A percentile compares a stretch with the other conserved stretches of the same genome.
Evolutionary conservation across 2,329 filamentous ascomycete species (phyloP).

Genomic region (Triangularia setosa): DNA sequence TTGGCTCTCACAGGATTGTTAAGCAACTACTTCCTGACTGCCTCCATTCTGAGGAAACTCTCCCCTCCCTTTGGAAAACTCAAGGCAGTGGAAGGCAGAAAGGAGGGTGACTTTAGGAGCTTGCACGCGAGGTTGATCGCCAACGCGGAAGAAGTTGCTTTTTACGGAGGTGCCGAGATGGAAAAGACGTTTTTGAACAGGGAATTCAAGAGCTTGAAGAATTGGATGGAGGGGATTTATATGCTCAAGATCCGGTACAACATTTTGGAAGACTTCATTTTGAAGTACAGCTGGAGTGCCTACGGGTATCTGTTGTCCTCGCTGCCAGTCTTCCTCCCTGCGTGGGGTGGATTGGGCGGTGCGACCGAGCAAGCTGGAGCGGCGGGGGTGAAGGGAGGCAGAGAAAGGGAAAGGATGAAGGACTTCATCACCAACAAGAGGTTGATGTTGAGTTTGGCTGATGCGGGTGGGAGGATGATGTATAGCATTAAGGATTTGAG

Average conservation of each 20-base stretch:
- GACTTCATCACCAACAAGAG: slow-evolving; percentile 99
- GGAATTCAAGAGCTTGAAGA: slow-evolving; percentile 88
- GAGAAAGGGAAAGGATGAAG: slow-evolving; percentile 87
- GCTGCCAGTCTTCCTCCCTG: slow-evolving; percentile 87
- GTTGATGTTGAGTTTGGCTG: slow-evolving; percentile 93
- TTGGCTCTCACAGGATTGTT: slow-evolving; percentile 80
- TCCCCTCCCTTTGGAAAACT: slow-evolving; percentile 96
- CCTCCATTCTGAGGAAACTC: slow-evolving; percentile 78
- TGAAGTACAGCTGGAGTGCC: slow-evolving; percentile 98
- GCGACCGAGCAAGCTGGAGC: slow-evolving; percentile 58
- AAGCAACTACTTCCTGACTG: slow-evolving; percentile 91
- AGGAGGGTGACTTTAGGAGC: slow-evolving; percentile 91
- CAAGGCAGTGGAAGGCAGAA: slow-evolving; percentile 91
- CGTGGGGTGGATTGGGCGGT: slow-evolving; percentile 83
- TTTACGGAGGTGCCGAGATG: slow-evolving; percentile 93
- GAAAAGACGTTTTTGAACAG: slow-evolving; percentile 89
- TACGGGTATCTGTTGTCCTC: slow-evolving; percentile 94
- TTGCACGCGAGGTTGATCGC: slow-evolving; percentile 89
- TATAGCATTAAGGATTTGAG: slow-evolving; percentile 98
- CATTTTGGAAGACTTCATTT: slow-evolving; percentile 95
- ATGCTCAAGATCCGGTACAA: slow-evolving; percentile 97
- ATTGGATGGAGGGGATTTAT: slow-evolving; percentile 98
- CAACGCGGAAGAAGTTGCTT: slow-evolving; percentile 96
- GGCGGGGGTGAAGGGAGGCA: slow-evolving; percentile 46
- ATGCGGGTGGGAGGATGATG: slow-evolving; percentile 98